Evolutionary conservation across 305 asterid genomes (phyloP).

Genomic region (Fraxinus paxiana): DNA sequence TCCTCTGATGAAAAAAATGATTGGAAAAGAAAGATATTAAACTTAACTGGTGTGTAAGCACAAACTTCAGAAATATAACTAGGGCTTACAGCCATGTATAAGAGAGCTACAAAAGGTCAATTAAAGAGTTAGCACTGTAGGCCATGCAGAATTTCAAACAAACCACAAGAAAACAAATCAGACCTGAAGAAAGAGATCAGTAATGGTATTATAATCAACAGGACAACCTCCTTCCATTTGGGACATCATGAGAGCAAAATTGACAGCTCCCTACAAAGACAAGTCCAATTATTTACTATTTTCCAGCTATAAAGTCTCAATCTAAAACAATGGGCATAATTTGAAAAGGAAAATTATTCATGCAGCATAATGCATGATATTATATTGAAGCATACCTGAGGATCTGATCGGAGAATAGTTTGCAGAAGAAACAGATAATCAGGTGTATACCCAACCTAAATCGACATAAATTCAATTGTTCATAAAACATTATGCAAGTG

Average conservation of each 20-base stretch:
- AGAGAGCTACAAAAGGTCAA: background rate
- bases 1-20: conserved; percentile 54
- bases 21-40: conserved; percentile 10
- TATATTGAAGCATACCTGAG: conserved; percentile 61
- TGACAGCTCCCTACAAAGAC: conserved; percentile 89
- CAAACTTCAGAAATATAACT: background rate
- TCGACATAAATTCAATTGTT: conserved; percentile 19
- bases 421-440: conserved; percentile 97
- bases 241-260: conserved; percentile 99
- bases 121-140: background rate
- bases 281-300: conserved; percentile 15
- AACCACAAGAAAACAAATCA: conserved; percentile 13
- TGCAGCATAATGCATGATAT: background rate
- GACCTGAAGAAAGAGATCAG: conserved; percentile 99
- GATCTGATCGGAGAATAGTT: conserved; percentile 96
- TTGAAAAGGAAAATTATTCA: background rate
- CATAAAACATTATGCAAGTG: background rate
- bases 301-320: conserved; percentile 9
- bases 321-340: background rate
- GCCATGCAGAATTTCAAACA: conserved; percentile 1
- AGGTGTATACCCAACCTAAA: conserved; percentile 94
- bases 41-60: background rate
- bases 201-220: conserved; percentile 92
- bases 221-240: conserved; percentile 99
- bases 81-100: conserved; percentile 10